Conservation (phyloP, 208 protist species). For the Angomonas desouzai region DNA sequence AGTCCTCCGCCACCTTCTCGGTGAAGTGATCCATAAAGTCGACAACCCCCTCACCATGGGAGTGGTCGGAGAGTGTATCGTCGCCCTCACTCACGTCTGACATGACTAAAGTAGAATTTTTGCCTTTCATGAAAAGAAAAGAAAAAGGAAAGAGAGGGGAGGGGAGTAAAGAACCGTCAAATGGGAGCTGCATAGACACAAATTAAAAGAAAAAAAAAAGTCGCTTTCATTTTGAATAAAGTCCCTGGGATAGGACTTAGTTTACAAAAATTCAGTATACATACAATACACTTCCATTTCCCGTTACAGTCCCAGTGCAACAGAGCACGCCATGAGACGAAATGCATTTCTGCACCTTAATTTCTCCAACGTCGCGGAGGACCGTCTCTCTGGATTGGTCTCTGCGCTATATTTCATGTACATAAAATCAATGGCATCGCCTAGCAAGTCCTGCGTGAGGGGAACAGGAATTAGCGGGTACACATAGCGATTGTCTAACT, state of each 20-base stretch:
- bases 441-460: constrained; percentile 33
- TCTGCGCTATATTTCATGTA: constrained; percentile 70
- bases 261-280: neutral
- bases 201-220: constrained; percentile 15
- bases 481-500: constrained; percentile 13
- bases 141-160: neutral
- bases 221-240: neutral
- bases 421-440: constrained; percentile 52
- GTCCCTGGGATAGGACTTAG: neutral
- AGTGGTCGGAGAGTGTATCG: no score
- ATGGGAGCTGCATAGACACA: neutral
- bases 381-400: constrained; percentile 44
- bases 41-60: neutral
- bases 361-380: neutral
- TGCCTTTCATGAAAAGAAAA: neutral
- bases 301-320: constrained; percentile 13
- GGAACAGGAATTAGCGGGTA: constrained; percentile 55
- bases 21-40: neutral
- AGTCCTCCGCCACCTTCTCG: neutral
- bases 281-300: neutral
- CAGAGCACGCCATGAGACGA: neutral
- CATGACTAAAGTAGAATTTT: no score
- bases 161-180: neutral
- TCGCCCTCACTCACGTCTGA: neutral
- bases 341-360: neutral